Evolutionary conservation across 225 moss, liverwort and hornwort genomes (phyloP).

Genomic region (Sphagnum tenellum): DNA sequence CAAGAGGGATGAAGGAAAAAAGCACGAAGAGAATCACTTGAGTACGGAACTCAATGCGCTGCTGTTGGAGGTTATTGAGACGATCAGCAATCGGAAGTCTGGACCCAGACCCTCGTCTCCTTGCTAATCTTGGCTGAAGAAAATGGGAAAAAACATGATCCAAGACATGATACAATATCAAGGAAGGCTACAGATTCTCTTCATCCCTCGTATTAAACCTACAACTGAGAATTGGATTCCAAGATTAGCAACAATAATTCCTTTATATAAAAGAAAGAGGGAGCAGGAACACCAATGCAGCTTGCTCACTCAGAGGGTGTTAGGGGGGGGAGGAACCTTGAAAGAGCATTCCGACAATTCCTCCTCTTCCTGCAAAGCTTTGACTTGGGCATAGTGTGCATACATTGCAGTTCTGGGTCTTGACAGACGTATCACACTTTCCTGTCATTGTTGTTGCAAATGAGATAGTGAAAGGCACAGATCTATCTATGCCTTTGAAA

Average conservation of each 20-base stretch:
- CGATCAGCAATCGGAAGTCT: too few relatives aligned
- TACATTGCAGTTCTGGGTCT: conserved; percentile 21
- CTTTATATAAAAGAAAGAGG: too few relatives aligned
- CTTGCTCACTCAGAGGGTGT: too few relatives aligned
- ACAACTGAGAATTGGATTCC: not conserved
- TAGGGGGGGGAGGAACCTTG: conserved; percentile 14
- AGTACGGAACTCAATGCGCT: too few relatives aligned
- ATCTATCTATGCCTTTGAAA: not conserved
- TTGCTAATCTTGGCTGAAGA: too few relatives aligned
- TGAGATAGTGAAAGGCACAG: not conserved
- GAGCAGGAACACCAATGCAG: not conserved
- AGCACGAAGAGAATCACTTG: too few relatives aligned
- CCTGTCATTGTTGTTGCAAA: conserved; percentile 13
- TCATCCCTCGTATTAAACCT: not conserved
- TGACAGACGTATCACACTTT: conserved; percentile 18
- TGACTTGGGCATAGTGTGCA: conserved; percentile 14
- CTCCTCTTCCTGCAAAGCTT: conserved; percentile 14
- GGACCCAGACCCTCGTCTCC: too few relatives aligned
- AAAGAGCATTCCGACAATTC: conserved; percentile 12
- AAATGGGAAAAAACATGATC: too few relatives aligned
- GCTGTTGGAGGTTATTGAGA: too few relatives aligned
- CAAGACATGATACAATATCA: too few relatives aligned
- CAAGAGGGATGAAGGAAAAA: too few relatives aligned
- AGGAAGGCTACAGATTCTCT: not conserved
- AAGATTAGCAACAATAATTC: not conserved